These are phyloP conservation scores for Phytophthora cactorum DNA, from an alignment of 352 stramenopile species.

Conservation along the genomic window DNA sequence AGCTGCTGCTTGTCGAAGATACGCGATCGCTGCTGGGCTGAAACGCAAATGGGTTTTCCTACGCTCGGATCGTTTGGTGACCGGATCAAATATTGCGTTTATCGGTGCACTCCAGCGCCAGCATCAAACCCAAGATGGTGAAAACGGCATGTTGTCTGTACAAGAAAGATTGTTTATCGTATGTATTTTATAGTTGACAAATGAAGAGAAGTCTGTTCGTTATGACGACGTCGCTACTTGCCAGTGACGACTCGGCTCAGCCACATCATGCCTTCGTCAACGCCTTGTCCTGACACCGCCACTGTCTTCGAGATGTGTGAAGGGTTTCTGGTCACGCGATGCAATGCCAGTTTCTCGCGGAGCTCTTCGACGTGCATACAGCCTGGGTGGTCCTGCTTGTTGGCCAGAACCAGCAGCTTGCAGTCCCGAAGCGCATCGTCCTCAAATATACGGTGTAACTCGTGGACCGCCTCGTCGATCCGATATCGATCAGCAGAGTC, in stretches of 20 bases:
- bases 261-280: slow-evolving; percentile 58
- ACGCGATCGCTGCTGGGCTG: slow-evolving; percentile 20
- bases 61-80: too few relatives aligned
- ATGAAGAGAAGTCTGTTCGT: not conserved
- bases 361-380: slow-evolving; percentile 41
- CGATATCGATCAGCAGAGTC: slow-evolving; percentile 62
- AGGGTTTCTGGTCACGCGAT: slow-evolving; percentile 41
- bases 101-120: slow-evolving; percentile 1
- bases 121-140: slow-evolving; percentile 33
- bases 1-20: slow-evolving; percentile 38
- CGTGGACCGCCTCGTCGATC: slow-evolving; percentile 50
- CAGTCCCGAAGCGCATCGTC: slow-evolving; percentile 42
- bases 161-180: slow-evolving; percentile 12
- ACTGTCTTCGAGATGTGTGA: slow-evolving; percentile 38
- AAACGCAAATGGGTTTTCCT: slow-evolving; percentile 28
- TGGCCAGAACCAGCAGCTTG: slow-evolving; percentile 51
- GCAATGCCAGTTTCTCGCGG: slow-evolving; percentile 36
- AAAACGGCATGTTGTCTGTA: slow-evolving; percentile 19
- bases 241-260: slow-evolving; percentile 39
- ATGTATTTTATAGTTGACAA: too few relatives aligned
- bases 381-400: slow-evolving; percentile 49
- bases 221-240: slow-evolving; percentile 19
- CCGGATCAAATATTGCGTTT: not conserved
- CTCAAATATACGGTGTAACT: slow-evolving; percentile 52
- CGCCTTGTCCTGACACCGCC: slow-evolving; percentile 39